Evolutionary conservation across 2,329 filamentous ascomycete genomes (phyloP).

Genomic region (Cladosporium austrohemisphaericum): DNA sequence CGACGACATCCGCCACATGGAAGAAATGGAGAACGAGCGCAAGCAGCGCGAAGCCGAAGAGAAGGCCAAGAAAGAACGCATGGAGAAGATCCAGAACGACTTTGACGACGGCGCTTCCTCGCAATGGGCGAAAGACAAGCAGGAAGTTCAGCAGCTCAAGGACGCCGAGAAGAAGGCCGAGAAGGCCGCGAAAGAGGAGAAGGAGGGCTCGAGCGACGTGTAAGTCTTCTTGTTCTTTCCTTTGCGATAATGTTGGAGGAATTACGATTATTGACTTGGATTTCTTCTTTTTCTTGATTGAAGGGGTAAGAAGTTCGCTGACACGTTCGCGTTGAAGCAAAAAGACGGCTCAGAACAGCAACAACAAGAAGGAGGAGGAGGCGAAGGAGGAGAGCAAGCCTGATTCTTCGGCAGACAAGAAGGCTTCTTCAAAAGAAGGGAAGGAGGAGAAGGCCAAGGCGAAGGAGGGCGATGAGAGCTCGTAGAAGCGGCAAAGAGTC

Average conservation of each 20-base stretch:
- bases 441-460: not conserved
- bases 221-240: constrained; percentile 19
- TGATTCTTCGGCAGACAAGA: constrained; percentile 2
- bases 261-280: too few relatives aligned
- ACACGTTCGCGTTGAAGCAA: constrained; percentile 23
- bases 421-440: not conserved
- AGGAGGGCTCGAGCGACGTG: constrained; percentile 28
- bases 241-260: too few relatives aligned
- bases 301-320: constrained; percentile 26
- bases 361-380: constrained; percentile 14
- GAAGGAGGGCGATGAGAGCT: not conserved
- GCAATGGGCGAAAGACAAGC: constrained; percentile 90
- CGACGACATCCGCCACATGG: constrained; percentile 96
- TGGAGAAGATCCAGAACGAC: constrained; percentile 74
- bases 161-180: constrained; percentile 54
- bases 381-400: constrained; percentile 3
- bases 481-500: too few relatives aligned
- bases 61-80: constrained; percentile 65
- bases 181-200: constrained; percentile 49
- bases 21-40: constrained; percentile 92
- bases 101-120: constrained; percentile 68
- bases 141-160: constrained; percentile 56
- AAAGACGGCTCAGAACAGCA: constrained; percentile 13
- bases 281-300: constrained; percentile 9
- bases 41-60: constrained; percentile 77